Conservation (phyloP, 2,329 filamentous ascomycete genomes). For the Coniosporium tulheliwenetii region DNA sequence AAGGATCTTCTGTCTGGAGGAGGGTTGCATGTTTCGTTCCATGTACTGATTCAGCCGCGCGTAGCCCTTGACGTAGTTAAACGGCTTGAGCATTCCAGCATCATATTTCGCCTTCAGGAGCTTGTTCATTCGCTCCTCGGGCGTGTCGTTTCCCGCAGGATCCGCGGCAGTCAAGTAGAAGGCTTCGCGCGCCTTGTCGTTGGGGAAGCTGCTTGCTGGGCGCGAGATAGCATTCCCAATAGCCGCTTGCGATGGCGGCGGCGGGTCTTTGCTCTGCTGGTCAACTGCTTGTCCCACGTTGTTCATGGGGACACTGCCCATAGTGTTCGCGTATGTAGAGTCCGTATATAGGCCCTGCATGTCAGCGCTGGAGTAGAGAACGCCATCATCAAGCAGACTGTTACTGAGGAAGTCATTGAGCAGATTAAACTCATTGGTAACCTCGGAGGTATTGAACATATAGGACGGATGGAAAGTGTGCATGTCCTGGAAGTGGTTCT, state of each 20-base stretch:
- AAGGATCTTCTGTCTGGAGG: conserved; percentile 79
- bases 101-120: conserved; percentile 92
- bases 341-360: conserved; percentile 42
- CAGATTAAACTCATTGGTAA: conserved; percentile 91
- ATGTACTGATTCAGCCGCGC: conserved; percentile 80
- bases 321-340: conserved; percentile 33
- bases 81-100: conserved; percentile 83
- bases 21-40: conserved; percentile 68
- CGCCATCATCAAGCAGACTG: conserved; percentile 62
- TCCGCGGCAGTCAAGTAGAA: conserved; percentile 97
- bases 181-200: conserved; percentile 60
- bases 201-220: conserved; percentile 43
- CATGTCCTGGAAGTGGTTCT: conserved; percentile 86
- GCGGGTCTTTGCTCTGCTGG: conserved; percentile 5
- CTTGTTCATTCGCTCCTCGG: conserved; percentile 90
- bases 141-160: conserved; percentile 70
- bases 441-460: conserved; percentile 87
- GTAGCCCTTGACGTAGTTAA: conserved; percentile 98
- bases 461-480: conserved; percentile 86
- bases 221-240: conserved; percentile 41
- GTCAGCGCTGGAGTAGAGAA: conserved; percentile 23
- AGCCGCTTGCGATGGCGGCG: conserved; percentile 27
- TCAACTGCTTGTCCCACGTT: conserved; percentile 8
- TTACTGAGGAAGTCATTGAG: conserved; percentile 93
- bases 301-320: conserved; percentile 16